Percentiles rank a stretch among this genome's conserved stretches.
These are phyloP conservation scores for Teratosphaeria destructans DNA, from an alignment of 2,329 filamentous ascomycete genomes.

Conservation along the genomic window DNA sequence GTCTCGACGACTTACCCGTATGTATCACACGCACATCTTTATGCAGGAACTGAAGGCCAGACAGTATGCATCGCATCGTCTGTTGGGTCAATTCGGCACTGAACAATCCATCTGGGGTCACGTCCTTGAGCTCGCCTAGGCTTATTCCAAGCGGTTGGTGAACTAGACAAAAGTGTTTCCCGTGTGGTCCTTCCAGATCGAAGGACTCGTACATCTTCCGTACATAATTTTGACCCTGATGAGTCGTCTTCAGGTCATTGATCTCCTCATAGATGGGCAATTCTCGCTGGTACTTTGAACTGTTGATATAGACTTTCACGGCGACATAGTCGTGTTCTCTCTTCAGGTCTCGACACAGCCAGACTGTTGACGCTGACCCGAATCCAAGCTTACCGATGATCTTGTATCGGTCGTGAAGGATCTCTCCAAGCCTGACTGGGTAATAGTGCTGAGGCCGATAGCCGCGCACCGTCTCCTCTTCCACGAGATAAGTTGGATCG, in stretches of 20 bases:
- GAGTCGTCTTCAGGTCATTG: neutral
- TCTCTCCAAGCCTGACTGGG: conserved; percentile 27
- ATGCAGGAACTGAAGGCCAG: conserved; percentile 19
- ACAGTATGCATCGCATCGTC: conserved; percentile 18
- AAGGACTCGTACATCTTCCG: conserved; percentile 24
- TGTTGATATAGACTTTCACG: neutral
- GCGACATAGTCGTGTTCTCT: neutral
- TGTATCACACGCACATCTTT: conserved; percentile 19
- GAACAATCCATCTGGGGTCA: conserved; percentile 8
- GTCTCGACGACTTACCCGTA: conserved; percentile 12
- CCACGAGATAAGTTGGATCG: neutral
- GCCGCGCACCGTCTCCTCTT: neutral
- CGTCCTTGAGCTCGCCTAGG: conserved; percentile 26
- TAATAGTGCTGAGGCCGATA: conserved; percentile 24
- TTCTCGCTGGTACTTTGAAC: neutral
- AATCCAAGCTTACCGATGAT: conserved; percentile 36
- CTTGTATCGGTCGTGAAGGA: conserved; percentile 26
- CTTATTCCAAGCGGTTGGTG: conserved; percentile 30
- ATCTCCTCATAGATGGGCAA: neutral
- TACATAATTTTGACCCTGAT: neutral
- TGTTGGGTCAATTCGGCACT: conserved; percentile 6
- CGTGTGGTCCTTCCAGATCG: conserved; percentile 20
- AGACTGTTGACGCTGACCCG: conserved; percentile 33
- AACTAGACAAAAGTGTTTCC: conserved; percentile 28
- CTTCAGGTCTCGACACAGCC: conserved; percentile 15